phyloP scores from a whole-genome alignment of 352 stramenopile genomes.

The Phytophthora kernoviae region DNA sequence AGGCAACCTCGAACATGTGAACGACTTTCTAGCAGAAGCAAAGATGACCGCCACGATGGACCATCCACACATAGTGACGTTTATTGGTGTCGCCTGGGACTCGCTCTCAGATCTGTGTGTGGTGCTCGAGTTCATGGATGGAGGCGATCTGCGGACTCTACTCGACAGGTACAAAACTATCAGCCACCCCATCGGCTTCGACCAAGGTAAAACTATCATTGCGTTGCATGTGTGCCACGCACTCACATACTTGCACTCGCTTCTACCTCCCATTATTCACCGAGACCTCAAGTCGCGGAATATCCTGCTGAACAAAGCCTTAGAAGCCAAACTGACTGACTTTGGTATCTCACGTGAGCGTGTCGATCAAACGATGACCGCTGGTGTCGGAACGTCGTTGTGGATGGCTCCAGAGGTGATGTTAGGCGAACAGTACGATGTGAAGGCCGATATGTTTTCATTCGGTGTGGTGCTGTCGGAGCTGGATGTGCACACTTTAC shows the following conservation, averaged over 20 bases:
- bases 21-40: conserved; percentile 45
- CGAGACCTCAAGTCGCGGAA: conserved; percentile 67
- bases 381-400: conserved; percentile 23
- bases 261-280: conserved; percentile 35
- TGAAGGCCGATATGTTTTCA: conserved; percentile 38
- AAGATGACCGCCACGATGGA: conserved; percentile 42
- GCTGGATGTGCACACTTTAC: conserved; percentile 25
- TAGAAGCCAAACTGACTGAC: conserved; percentile 35
- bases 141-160: conserved; percentile 42
- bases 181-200: conserved; percentile 8
- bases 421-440: conserved; percentile 27
- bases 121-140: conserved; percentile 53
- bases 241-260: conserved; percentile 27
- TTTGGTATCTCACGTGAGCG: conserved; percentile 28
- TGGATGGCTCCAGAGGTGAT: conserved; percentile 37
- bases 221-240: conserved; percentile 42
- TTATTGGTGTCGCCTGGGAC: conserved; percentile 51
- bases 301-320: conserved; percentile 37
- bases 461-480: conserved; percentile 35
- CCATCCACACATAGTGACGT: conserved; percentile 37
- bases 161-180: conserved; percentile 27
- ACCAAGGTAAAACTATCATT: conserved; percentile 21
- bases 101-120: conserved; percentile 43
- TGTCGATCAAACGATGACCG: conserved; percentile 22
- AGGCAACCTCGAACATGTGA: conserved; percentile 21